Evolutionary conservation across 192 early-diverging fungal species (phyloP).

Genomic region (Globomyces pollinis-pini): DNA sequence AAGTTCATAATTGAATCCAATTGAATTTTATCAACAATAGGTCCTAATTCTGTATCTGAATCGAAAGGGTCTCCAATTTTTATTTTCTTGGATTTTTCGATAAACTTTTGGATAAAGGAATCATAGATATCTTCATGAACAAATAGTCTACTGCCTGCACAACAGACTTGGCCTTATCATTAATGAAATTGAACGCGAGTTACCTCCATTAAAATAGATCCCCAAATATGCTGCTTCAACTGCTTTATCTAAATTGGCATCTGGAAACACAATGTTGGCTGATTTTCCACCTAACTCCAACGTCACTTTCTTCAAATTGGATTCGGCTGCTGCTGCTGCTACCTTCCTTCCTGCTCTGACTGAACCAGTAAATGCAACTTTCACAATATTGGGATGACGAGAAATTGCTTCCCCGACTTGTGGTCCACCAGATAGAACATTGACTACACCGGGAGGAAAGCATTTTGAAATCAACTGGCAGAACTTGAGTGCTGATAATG

Average conservation of each 20-base stretch:
- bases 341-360: constrained; percentile 20
- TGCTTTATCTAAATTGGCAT: constrained; percentile 33
- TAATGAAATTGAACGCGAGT: no score
- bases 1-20: no score
- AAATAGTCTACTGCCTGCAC: constrained; percentile 33
- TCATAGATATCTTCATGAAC: constrained; percentile 31
- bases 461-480: constrained; percentile 22
- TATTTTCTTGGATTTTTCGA: constrained; percentile 46
- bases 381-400: constrained; percentile 50
- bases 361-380: constrained; percentile 67
- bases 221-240: constrained; percentile 26
- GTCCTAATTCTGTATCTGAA: constrained; percentile 60
- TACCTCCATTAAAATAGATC: constrained; percentile 38
- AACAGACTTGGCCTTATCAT: constrained; percentile 42
- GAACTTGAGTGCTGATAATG: constrained; percentile 26
- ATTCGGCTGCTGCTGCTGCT: constrained; percentile 46
- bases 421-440: constrained; percentile 48
- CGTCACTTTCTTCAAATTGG: constrained; percentile 53
- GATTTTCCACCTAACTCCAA: constrained; percentile 48
- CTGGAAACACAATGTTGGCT: constrained; percentile 43
- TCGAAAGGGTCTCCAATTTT: constrained; percentile 71
- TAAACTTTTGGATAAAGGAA: constrained; percentile 37
- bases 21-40: no score
- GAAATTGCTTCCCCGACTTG: constrained; percentile 54
- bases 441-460: constrained; percentile 63